Evolutionary conservation across 2,329 filamentous ascomycete species (phyloP), one percentile per base, ranked within the genome.

Genomic region (Penicillium sp.): DNA sequence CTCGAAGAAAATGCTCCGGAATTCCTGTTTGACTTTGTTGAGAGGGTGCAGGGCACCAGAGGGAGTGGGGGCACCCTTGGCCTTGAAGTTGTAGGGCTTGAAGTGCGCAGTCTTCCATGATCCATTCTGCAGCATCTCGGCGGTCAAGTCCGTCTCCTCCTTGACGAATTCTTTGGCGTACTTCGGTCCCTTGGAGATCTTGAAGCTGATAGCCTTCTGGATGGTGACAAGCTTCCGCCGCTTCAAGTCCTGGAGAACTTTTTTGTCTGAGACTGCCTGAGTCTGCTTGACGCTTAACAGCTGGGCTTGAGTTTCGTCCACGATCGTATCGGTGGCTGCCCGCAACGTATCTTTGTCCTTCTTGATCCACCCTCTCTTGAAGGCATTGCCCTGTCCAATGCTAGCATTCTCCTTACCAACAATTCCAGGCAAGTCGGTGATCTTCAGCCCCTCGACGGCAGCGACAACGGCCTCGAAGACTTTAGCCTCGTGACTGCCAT

Each of bases 1-100:
- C 77, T 97, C 93, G 81, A 99, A 98, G 88, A 99, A 99, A 76
- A 99, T 97, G 75, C 95, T 91, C 62, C 95, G 86, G 86, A 99
- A 97, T 81, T 98, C 95, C 71, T 92, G 87, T 70, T 95, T 90
- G 71, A 98, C 94, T 84, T 98, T 98, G 82, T 93, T 97, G 69
- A 99, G 73, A 17, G 83, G 83, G 71, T 85, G 83, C 56, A 85
- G 71, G 48, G 83, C 82, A 59, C 83, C 83, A 54, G 79, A 76
- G 5, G 77, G 75, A 13, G 82, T 80, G 31, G 75, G 73, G 17
- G 82, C 82, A 61, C 88, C 88, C 66, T 87, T 83, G 31, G 88
- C 86, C 58, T 88, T 96, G 81, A 91, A 91, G 76, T 92, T 92
- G 78, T 91, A 91, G 44, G 88, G 88, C 77, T 91, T 98, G 85